Base-by-base conservation (phyloP, 345 rosid species). In the Anacardium occidentale region DNA sequence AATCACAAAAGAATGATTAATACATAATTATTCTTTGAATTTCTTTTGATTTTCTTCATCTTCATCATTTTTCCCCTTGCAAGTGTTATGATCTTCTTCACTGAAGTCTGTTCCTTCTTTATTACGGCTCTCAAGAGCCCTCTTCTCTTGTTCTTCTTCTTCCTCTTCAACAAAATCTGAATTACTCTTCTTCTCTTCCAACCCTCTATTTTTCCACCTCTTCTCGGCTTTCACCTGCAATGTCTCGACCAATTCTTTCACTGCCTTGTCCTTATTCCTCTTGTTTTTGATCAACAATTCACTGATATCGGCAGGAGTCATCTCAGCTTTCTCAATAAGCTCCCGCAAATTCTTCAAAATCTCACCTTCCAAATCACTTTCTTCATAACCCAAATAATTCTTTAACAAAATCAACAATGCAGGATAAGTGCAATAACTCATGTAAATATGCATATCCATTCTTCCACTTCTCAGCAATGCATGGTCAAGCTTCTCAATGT, bases 221-320 rank as follows among this genome's bases (percentile, higher is more conserved):
- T 63, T 77, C 57, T 83, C 87, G 4, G 84, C 90, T 60, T 77
- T 83, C 32, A 50, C 73, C 75, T 75, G 89, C 82, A 94, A 73
- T 61, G 75, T 74, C 40, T 60, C 86, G 71, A 90, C 20, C 72
- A 94, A 54, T 68, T 91, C 97, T 21, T 72, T 74, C 75, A 87
- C 70, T 25, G 97, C 96, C 26, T 63, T 86, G 69, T 79, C 80
- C 75, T 77, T 85, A 58, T 82, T 69, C 50, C 93, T 78, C 68
- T 91, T 71, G 76, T 90, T 87, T 88, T 88, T 94, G 37, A 94
- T 86, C 82, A 94, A 62, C 24, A 88, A 80, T 70, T 94, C 98
- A 69, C 97, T 94, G 0, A 94, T 81, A 72, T 94, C 98, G 58
- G 98, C 98, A 26, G 98, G 98, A 8, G 97, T 94, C 91, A 90